Evolutionary conservation across 495 filamentous ascomycete genomes (phyloP).

Genomic region (Penicillium manginii): DNA sequence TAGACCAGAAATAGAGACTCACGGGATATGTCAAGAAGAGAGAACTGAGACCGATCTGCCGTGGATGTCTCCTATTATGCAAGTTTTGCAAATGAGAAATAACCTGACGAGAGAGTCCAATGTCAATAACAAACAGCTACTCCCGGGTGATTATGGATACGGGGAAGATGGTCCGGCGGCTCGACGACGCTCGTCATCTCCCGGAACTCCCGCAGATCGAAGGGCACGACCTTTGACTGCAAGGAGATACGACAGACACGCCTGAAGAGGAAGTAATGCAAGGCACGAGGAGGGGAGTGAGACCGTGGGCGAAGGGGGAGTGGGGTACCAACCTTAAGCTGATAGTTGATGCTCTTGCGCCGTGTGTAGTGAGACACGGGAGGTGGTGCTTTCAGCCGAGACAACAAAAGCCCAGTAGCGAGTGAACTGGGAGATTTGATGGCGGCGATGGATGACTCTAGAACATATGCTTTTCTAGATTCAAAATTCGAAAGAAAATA

Average conservation of each 20-base stretch:
- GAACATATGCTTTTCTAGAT: slow-evolving; percentile 5
- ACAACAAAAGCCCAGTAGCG: slow-evolving; percentile 16
- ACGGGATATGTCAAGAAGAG: slow-evolving; percentile 36
- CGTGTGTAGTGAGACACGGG: slow-evolving; percentile 8
- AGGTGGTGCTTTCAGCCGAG: slow-evolving; percentile 41
- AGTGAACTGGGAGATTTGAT: slow-evolving; percentile 1
- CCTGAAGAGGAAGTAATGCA: slow-evolving; percentile 43
- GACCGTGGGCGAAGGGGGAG: slow-evolving; percentile 35
- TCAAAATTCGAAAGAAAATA: neutral
- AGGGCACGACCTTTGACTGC: slow-evolving; percentile 39
- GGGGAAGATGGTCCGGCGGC: slow-evolving; percentile 26
- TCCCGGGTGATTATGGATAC: slow-evolving; percentile 20
- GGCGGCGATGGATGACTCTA: slow-evolving; percentile 5
- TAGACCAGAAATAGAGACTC: slow-evolving; percentile 30
- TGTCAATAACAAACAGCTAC: slow-evolving; percentile 47
- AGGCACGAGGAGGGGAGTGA: slow-evolving; percentile 45
- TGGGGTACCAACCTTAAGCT: slow-evolving; percentile 35
- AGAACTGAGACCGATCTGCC: slow-evolving; percentile 31
- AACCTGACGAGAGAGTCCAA: slow-evolving; percentile 29
- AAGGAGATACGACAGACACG: slow-evolving; percentile 40
- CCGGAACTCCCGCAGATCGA: slow-evolving; percentile 18
- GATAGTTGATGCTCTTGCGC: slow-evolving; percentile 16
- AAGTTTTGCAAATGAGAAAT: slow-evolving; percentile 27
- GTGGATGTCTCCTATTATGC: slow-evolving; percentile 41
- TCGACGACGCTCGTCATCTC: slow-evolving; percentile 38